Evolutionary conservation across 2,329 filamentous ascomycete genomes (phyloP), one percentile per base, ranked within the genome.

Genomic region (Paraphoma sp.): DNA sequence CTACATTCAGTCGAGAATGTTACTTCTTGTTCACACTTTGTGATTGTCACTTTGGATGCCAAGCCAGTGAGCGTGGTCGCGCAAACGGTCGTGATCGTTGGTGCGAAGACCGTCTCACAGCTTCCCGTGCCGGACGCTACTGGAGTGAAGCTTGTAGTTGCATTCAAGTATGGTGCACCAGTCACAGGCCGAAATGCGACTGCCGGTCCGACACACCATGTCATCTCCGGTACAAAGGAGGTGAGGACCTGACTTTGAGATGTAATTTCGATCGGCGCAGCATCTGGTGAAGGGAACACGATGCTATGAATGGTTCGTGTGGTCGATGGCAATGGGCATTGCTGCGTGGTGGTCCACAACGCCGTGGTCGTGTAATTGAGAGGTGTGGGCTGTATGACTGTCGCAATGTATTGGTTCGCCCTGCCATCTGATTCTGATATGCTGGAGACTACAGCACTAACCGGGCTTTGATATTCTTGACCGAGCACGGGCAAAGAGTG

Each of bases 1-100:
- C 78, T 79, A 47, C 75, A 78, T 45, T 80, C 73, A 48, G 73
- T 80, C 1, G 79, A 81, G 60, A 81, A 81, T 4, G 79, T 81
- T 46, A 82, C 70, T 17, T 81, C 72, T 52, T 82, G 78, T 23
- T 69, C 68, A 59, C 80, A 81, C 6, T 75, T 68, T 12, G 78
- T 74, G 48, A 82, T 71, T 0, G 76, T 76, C 54, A 80, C 71
- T 44, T 74, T 75, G 6, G 74, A 73, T 1, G 73, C 77, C 3
- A 82, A 67, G 1, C 75, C 78, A 2, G 71, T 79, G 30, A 82
- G 68, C 0, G 74, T 78, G 0, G 79, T 82, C 1, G 77, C 76
- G 68, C 79, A 82, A 17, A 81, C 70, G 54, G 76, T 79, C 2
- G 77, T 81, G 28, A 66, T 57, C 0, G 77, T 77, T 2, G 75